Conservation (phyloP, 352 stramenopile genomes). For the Phytopythium kandeliae region DNA sequence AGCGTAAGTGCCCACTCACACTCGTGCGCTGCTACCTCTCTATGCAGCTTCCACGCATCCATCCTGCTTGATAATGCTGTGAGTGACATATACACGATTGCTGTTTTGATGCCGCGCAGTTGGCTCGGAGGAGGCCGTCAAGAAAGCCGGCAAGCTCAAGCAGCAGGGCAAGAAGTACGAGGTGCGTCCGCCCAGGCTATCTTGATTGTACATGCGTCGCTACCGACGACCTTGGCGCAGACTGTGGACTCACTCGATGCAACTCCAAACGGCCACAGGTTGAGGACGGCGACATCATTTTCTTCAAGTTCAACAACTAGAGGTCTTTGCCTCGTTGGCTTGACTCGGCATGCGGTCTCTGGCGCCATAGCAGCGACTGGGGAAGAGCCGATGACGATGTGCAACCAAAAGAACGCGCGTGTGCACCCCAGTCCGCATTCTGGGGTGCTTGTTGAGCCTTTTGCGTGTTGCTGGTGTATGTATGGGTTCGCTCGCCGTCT, state of each 20-base stretch:
- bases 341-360: neutral
- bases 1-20: slow-evolving; percentile 53
- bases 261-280: slow-evolving; percentile 18
- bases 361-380: neutral
- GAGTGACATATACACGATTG: no score
- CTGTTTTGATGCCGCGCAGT: slow-evolving; percentile 23
- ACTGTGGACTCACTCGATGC: neutral
- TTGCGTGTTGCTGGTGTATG: neutral
- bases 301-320: slow-evolving; percentile 93
- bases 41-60: no score
- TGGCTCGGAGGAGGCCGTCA: slow-evolving; percentile 80
- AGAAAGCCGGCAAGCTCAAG: slow-evolving; percentile 87
- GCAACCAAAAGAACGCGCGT: neutral
- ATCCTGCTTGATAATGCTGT: no score
- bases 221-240: neutral
- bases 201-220: neutral
- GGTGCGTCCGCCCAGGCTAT: slow-evolving; percentile 11
- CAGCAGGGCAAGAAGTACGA: slow-evolving; percentile 91
- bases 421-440: neutral
- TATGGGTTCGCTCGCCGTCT: neutral
- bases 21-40: neutral
- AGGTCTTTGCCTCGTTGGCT: neutral
- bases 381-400: neutral
- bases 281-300: slow-evolving; percentile 87
- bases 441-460: neutral